Evolutionary conservation across 345 rosid species (phyloP), one percentile per base, ranked within the genome.

Genomic region (Linum tenue): DNA sequence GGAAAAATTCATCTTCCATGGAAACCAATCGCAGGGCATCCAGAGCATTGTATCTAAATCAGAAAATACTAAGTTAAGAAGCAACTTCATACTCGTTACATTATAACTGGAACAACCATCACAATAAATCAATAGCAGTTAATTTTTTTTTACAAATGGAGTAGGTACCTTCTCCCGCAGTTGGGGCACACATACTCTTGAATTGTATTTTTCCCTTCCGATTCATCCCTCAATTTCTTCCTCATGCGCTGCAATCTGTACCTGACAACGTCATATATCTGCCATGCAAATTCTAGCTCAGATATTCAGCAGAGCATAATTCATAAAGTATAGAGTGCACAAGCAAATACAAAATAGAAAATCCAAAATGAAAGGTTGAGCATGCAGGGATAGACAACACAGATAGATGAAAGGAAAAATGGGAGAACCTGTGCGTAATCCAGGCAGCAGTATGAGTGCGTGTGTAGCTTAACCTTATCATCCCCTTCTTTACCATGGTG

Each of bases 151-250:
- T 22, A 22, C 31, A 22, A 22, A 22, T 22, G 31, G 31, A 53
- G 70, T 62, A 62, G 67, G 69, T 64, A 90, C 99, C 96, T 88
- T 68, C 82, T 82, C 62, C 72, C 76, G 83, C 99, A 90, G 75
- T 82, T 84, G 59, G 99, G 97, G 63, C 99, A 94, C 53, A 82
- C 75, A 76, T 94, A 94, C 72, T 86, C 90, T 75, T 90, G 97
- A 72, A 94, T 80, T 37, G 99, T 84, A 74, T 90, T 83, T 78
- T 85, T 94, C 80, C 86, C 78, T 55, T 94, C 96, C 73, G 88
- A 70, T 69, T 94, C 94, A 69, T 90, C 97, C 80, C 84, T 88
- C 59, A 90, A 72, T 65, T 75, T 90, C 73, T 86, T 94, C 84
- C 75, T 85, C 81, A 88, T 77, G 4, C 86, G 81, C 61, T 90